Evolutionary conservation across 305 asterid species (phyloP).

Genomic region (Stenogyne calaminthoides): DNA sequence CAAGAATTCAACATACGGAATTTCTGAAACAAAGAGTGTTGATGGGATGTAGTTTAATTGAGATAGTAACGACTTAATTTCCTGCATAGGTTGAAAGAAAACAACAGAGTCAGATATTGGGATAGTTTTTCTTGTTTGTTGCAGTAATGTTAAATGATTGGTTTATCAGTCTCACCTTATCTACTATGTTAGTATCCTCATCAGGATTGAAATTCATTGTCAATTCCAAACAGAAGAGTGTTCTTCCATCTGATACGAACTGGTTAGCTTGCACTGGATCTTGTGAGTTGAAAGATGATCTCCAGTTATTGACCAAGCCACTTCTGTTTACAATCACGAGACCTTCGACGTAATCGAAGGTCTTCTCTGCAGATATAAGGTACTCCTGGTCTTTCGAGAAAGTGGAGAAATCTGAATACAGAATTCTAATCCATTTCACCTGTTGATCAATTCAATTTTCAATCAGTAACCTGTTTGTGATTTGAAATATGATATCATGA

Average conservation of each 20-base stretch:
- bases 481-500: neutral
- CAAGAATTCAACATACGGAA: constrained; percentile 71
- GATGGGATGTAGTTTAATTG: constrained; percentile 70
- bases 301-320: constrained; percentile 74
- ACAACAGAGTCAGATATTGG: neutral
- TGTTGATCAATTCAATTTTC: constrained; percentile 15
- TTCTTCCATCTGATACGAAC: constrained; percentile 71
- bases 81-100: constrained; percentile 46
- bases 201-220: constrained; percentile 71
- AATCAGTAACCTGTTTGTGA: constrained; percentile 21
- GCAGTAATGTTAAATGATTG: neutral
- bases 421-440: constrained; percentile 77
- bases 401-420: constrained; percentile 72
- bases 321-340: constrained; percentile 74
- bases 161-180: constrained; percentile 46
- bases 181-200: constrained; percentile 39
- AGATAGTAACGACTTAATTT: constrained; percentile 60
- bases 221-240: constrained; percentile 78
- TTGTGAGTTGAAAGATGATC: constrained; percentile 67
- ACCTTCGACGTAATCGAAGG: constrained; percentile 88
- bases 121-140: neutral
- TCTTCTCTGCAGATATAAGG: constrained; percentile 57
- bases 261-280: constrained; percentile 66
- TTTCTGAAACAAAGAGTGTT: constrained; percentile 65
- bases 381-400: constrained; percentile 76